These are phyloP conservation scores for Coemansia sp. DNA, from an alignment of 192 early-diverging fungal genomes.

Conservation along the genomic window DNA sequence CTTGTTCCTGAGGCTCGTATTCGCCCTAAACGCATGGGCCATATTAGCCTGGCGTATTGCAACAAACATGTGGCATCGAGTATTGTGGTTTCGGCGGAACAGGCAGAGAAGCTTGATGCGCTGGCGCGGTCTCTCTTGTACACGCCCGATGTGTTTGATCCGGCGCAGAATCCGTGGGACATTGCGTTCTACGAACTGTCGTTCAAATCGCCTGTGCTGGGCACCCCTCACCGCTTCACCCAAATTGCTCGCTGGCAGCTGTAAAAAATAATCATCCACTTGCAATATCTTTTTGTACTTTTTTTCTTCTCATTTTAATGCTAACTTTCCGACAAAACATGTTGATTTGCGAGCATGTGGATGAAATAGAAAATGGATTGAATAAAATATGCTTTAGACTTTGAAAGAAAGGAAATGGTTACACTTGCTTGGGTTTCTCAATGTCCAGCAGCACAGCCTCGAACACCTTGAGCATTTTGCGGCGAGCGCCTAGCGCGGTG, in stretches of 20 bases:
- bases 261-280: conserved; percentile 4
- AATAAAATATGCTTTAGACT: no score
- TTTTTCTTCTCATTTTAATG: no score
- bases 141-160: conserved; percentile 3
- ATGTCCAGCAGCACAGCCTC: conserved; percentile 52
- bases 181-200: conserved; percentile 50
- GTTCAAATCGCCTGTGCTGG: conserved; percentile 29
- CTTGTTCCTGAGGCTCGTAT: conserved; percentile 29
- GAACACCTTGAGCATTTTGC: conserved; percentile 97
- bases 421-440: background rate
- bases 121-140: conserved; percentile 26
- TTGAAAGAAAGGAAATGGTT: background rate
- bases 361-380: no score
- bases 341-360: no score
- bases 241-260: conserved; percentile 49
- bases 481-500: conserved; percentile 87
- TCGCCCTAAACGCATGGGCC: conserved; percentile 35
- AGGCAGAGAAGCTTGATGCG: conserved; percentile 13
- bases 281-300: no score
- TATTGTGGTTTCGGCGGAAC: conserved; percentile 16
- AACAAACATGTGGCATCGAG: conserved; percentile 42
- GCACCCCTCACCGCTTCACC: conserved; percentile 30
- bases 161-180: conserved; percentile 35
- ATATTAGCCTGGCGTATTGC: conserved; percentile 44
- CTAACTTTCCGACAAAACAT: no score